Conservation (phyloP, 2,329 filamentous ascomycete species). For the Penicillium sp. region DNA sequence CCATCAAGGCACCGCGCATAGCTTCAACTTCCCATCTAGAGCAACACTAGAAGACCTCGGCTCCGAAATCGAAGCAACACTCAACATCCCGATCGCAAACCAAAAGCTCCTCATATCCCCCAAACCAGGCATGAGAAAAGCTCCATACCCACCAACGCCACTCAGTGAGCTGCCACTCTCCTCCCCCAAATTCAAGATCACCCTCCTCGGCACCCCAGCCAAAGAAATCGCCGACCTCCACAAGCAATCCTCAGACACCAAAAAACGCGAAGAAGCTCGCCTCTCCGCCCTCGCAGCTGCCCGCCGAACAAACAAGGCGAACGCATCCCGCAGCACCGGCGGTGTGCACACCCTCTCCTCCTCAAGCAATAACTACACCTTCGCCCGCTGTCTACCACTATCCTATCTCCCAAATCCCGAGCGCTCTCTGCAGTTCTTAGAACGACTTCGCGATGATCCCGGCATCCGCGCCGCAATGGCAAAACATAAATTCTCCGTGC, state of each 20-base stretch:
- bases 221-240: constrained; percentile 46
- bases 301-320: constrained; percentile 12
- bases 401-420: constrained; percentile 74
- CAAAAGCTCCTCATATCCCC: constrained; percentile 50
- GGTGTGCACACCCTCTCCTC: constrained; percentile 32
- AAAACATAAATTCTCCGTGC: constrained; percentile 80
- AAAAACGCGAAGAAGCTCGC: constrained; percentile 32
- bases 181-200: constrained; percentile 47
- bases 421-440: constrained; percentile 69
- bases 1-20: constrained; percentile 56
- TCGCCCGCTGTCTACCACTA: constrained; percentile 74
- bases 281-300: constrained; percentile 26
- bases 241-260: constrained; percentile 31
- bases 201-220: constrained; percentile 46
- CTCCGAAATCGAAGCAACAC: constrained; percentile 29
- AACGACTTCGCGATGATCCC: constrained; percentile 75
- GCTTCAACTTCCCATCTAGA: constrained; percentile 48
- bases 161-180: constrained; percentile 34
- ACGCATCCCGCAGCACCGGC: constrained; percentile 9
- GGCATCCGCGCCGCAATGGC: constrained; percentile 84
- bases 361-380: constrained; percentile 73
- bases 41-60: constrained; percentile 54
- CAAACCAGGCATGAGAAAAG: constrained; percentile 49
- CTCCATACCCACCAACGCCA: constrained; percentile 42
- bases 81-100: constrained; percentile 43